Percentiles rank a stretch among this genome's conserved stretches.
Conservation (phyloP, 345 rosid genomes). For the Passiflora organensis region DNA sequence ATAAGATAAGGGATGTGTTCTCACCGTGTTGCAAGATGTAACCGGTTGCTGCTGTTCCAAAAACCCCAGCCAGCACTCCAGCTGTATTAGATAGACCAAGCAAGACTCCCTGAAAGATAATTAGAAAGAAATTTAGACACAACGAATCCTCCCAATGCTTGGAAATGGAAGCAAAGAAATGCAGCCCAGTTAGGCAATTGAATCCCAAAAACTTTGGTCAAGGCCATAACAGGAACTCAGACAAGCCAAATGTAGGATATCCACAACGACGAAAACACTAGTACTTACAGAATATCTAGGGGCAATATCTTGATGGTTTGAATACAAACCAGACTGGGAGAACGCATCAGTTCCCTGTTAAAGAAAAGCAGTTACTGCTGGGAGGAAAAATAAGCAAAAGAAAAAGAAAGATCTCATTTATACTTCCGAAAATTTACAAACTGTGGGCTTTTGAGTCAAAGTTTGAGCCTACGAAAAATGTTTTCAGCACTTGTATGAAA, state of each 20-base stretch:
- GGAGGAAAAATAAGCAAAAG: not conserved
- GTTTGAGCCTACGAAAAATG: too few relatives aligned
- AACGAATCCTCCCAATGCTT: not conserved
- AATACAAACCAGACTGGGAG: conserved; percentile 89
- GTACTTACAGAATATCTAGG: conserved; percentile 86
- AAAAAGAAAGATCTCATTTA: not conserved
- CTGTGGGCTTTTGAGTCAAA: too few relatives aligned
- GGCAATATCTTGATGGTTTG: conserved; percentile 94
- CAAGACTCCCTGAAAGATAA: conserved; percentile 61
- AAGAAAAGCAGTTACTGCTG: not conserved
- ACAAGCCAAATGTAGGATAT: conserved; percentile 5
- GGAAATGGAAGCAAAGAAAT: not conserved
- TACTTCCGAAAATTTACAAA: not conserved
- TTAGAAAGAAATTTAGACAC: conserved; percentile 1
- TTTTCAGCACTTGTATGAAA: too few relatives aligned
- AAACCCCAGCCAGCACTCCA: conserved; percentile 89
- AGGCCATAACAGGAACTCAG: not conserved
- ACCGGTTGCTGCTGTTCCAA: conserved; percentile 95
- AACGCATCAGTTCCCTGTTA: conserved; percentile 85
- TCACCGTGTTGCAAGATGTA: conserved; percentile 86
- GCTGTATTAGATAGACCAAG: conserved; percentile 93
- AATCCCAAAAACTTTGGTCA: not conserved
- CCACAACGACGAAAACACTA: not conserved
- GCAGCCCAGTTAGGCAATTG: not conserved
- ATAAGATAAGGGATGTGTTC: conserved; percentile 2